These are phyloP conservation scores for Sorghum bicolor DNA, from an alignment of 176 grass and related monocot genomes.

Conservation along the genomic window DNA sequence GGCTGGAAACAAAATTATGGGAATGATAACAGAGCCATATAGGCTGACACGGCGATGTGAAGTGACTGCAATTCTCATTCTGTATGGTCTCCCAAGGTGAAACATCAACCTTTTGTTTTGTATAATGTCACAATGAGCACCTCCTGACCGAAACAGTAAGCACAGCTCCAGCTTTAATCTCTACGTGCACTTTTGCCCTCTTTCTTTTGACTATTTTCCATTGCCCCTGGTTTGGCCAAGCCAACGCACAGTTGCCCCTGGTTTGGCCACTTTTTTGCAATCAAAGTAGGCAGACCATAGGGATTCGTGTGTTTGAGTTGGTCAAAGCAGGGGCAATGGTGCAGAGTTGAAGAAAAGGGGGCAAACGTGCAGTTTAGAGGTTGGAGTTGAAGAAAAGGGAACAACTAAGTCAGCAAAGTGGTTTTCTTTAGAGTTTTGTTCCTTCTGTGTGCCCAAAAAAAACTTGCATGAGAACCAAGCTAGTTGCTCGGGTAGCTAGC, in stretches of 20 bases:
- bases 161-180: background rate
- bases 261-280: background rate
- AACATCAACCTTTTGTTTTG: constrained; percentile 23
- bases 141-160: background rate
- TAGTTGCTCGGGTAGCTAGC: no score
- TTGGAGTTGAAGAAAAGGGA: background rate
- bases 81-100: constrained; percentile 98
- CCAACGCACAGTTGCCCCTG: background rate
- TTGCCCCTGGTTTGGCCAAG: background rate
- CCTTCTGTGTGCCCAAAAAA: background rate
- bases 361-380: background rate
- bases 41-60: constrained; percentile 80
- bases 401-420: background rate
- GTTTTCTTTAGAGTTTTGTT: constrained; percentile 1
- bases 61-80: constrained; percentile 96
- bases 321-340: background rate
- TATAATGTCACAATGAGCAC: constrained; percentile 3
- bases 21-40: constrained; percentile 86
- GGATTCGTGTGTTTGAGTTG: background rate
- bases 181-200: background rate
- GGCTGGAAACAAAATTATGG: constrained; percentile 78
- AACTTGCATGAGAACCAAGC: no score
- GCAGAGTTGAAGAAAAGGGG: background rate
- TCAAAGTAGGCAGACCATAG: background rate
- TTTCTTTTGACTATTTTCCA: background rate